Base-by-base conservation (phyloP, 2,329 filamentous ascomycete species). In the Xylaria sp. region DNA sequence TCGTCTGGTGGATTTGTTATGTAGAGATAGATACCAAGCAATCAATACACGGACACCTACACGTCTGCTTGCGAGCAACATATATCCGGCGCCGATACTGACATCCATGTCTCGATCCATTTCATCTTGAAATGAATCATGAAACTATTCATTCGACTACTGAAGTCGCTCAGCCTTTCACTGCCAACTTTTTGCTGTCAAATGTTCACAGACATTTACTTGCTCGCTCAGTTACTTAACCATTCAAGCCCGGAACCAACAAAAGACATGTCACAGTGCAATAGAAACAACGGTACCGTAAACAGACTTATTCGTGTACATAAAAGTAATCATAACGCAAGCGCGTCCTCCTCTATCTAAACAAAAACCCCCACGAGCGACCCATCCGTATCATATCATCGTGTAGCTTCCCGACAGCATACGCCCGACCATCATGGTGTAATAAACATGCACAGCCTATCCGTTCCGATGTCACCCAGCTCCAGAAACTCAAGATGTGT, bases 381-480 rank as follows among this genome's bases (percentile, higher is more conserved):
- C n/a, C 30, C 30, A 55, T 36, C 30, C 10, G n/a, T 36, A 55
- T 36, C 52, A 23, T 36, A 20, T 55, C n/a, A 32, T 52, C 32
- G 36, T 10, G 6, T 36, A 55, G 3, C 9, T 15, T 52, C 30
- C 30, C 23, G 13, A 28, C 53, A 25, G 34, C 20, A n/a, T 36
- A 39, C 13, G 10, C 12, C 52, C 52, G 30, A 8, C 20, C 34
- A 39, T 20, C 32, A 30, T 28, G 53, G 53, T 57, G 41, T 39
- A 57, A 39, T 25, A 57, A 41, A 28, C 12, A 28, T 34, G 41
- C 30, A n/a, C 32, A 39, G 34, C 39, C 53, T 41, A n/a, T 57
- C 30, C 52, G 52, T 55, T 55, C 30, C 50, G 15, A 34, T 34
- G 50, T 53, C 25, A 20, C 53, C 53, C 20, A 57, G 32, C 34